Base-by-base conservation (phyloP, 306 rosid species). In the Chamaecrista fasciculata region DNA sequence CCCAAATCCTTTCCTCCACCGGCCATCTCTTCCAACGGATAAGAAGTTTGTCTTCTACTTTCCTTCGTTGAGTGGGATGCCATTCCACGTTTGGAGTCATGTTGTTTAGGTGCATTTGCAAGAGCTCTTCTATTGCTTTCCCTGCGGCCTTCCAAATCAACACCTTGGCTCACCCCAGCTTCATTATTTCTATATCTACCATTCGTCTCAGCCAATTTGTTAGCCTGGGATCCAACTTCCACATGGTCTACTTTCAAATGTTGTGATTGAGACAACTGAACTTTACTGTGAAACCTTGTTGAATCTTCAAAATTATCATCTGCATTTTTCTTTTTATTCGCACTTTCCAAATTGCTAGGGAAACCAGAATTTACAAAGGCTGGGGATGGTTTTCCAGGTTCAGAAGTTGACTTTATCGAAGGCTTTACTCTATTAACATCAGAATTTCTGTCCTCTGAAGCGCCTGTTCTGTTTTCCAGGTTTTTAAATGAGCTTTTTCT, bases 61-160 rank as follows among this genome's bases (percentile, higher is more conserved):
- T 83, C 98, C 77, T 79, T 86, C 65, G 37, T 25, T 21, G 84
- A 71, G 69, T 78, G 69, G 66, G 84, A 76, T 70, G 53, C 80
- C 43, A 14, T 31, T 76, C 85, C 90, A 29, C 79, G 86, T 83
- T 68, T 86, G 33, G 67, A 52, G 29, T 85, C 92, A 76, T 58
- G 84, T 47, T 40, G 90, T 74, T 79, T 84, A 43, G 79, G 63
- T 40, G 82, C 79, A 67, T 72, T 80, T 69, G 66, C 61, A 59
- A 82, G 66, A 37, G 66, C 78, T 80, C 89, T 85, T 82, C 80
- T 88, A 72, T 78, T 85, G 85, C 89, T 83, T 84, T 90, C 97
- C 58, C 83, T 79, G 25, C 68, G 81, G 62, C 95, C 87, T 66
- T 86, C 92, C 59, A 77, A 69, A 71, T 80, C 83, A 84, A 53